phyloP scores from a whole-genome alignment of 768 basidiomycete genomes.

The Daedaleopsis sinensis region DNA sequence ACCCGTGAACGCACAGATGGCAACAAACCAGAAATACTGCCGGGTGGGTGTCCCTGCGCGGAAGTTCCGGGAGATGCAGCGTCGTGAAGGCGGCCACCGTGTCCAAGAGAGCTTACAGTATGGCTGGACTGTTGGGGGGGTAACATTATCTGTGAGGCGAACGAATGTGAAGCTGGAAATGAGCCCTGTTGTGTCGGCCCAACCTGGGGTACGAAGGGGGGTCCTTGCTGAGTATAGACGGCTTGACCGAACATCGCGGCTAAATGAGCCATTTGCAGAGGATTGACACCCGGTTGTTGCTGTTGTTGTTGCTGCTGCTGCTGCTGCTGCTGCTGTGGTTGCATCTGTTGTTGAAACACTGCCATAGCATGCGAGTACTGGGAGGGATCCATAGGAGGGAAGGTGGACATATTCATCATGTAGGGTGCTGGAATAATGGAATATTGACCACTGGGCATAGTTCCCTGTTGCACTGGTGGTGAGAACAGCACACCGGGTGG shows the following conservation, averaged over 20 bases:
- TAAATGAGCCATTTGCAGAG: too few species aligned
- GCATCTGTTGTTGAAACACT: background rate
- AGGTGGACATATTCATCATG: too few species aligned
- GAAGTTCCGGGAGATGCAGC: background rate
- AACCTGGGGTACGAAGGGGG: slow-evolving; percentile 3
- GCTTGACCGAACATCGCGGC: background rate
- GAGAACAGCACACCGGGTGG: too few species aligned
- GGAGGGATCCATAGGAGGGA: too few species aligned
- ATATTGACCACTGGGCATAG: too few species aligned
- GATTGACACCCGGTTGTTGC: background rate
- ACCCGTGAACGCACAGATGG: too few species aligned
- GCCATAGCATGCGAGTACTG: background rate
- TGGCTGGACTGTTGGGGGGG: background rate
- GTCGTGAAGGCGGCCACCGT: background rate
- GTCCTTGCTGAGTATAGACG: slow-evolving; percentile 2
- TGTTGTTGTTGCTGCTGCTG: too few species aligned
- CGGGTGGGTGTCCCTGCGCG: background rate
- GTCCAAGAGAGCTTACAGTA: background rate
- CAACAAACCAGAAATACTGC: slow-evolving; percentile 9
- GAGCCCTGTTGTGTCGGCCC: background rate
- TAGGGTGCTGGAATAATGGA: too few species aligned
- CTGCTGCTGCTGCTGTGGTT: too few species aligned
- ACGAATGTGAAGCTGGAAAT: slow-evolving; percentile 5
- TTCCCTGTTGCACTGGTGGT: too few species aligned
- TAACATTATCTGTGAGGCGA: background rate